These are phyloP conservation scores for Tilletia setariae DNA, from an alignment of 1,284 basidiomycete genomes.

Conservation along the genomic window DNA sequence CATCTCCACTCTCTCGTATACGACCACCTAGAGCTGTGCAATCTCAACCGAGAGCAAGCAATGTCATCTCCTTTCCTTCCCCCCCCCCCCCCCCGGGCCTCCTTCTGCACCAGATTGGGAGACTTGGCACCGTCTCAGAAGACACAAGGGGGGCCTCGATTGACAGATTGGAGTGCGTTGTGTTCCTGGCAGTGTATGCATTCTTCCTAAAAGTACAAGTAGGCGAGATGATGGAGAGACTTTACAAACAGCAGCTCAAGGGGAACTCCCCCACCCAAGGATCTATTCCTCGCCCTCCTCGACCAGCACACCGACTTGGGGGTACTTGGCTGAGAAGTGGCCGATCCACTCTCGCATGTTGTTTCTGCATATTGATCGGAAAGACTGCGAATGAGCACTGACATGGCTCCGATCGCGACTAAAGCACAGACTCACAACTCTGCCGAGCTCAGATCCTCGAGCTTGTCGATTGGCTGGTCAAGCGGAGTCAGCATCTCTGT, in stretches of 20 bases:
- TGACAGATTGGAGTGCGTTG: too few species aligned
- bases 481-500: conserved; percentile 83
- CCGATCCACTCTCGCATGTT: conserved; percentile 47
- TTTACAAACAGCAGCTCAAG: not conserved
- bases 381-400: not conserved
- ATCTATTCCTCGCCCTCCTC: conserved; percentile 34
- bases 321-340: conserved; percentile 50
- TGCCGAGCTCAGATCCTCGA: conserved; percentile 70
- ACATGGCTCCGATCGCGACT: too few species aligned
- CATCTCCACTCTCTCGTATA: too few species aligned
- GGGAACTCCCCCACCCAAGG: not conserved
- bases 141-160: too few species aligned
- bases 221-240: not conserved
- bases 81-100: too few species aligned
- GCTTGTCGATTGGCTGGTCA: conserved; percentile 78
- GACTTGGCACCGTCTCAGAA: too few species aligned
- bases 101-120: too few species aligned
- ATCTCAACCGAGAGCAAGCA: too few species aligned
- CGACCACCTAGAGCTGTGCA: too few species aligned
- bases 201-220: not conserved
- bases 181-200: not conserved
- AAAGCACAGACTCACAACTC: conserved; percentile 70
- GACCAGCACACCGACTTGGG: conserved; percentile 48
- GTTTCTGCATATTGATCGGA: conserved; percentile 23
- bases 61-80: too few species aligned